phyloP scores from a whole-genome alignment of 805 yeast genomes.

The Candida golubevii region DNA sequence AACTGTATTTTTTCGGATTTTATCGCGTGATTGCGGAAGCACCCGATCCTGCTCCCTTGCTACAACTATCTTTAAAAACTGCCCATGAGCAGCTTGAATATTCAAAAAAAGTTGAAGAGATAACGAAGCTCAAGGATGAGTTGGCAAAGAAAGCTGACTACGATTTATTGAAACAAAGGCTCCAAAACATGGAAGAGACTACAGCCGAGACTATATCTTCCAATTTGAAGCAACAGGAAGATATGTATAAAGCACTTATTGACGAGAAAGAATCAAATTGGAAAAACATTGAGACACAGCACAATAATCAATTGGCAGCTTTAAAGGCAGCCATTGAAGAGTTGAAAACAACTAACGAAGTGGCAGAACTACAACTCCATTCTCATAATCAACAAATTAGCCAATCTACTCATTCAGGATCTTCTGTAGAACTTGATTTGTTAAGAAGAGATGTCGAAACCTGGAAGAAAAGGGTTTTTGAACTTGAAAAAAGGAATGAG shows the following conservation, averaged over 20 bases:
- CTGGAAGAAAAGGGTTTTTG: constrained; percentile 61
- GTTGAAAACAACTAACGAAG: constrained; percentile 59
- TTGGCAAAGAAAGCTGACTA: constrained; percentile 70
- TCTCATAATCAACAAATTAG: constrained; percentile 44
- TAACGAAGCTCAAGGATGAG: constrained; percentile 49
- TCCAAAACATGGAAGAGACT: constrained; percentile 57
- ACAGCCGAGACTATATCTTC: constrained; percentile 51
- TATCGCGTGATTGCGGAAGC: constrained; percentile 81
- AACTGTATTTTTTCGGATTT: constrained; percentile 65
- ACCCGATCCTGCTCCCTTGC: constrained; percentile 85
- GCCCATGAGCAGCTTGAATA: constrained; percentile 53
- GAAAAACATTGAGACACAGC: constrained; percentile 52
- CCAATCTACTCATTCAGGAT: constrained; percentile 23
- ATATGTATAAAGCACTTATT: constrained; percentile 60
- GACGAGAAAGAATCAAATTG: constrained; percentile 75
- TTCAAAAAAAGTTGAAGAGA: constrained; percentile 47
- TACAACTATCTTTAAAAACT: constrained; percentile 66
- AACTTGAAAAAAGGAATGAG: constrained; percentile 75
- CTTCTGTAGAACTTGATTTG: constrained; percentile 55
- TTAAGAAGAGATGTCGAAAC: constrained; percentile 72
- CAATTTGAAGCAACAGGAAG: constrained; percentile 64
- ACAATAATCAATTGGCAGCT: constrained; percentile 46
- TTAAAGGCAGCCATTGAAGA: constrained; percentile 58
- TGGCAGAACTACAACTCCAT: constrained; percentile 54
- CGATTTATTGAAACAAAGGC: constrained; percentile 62